phyloP scores from a whole-genome alignment of 441 rosid genomes.

The Adansonia gregorii region DNA sequence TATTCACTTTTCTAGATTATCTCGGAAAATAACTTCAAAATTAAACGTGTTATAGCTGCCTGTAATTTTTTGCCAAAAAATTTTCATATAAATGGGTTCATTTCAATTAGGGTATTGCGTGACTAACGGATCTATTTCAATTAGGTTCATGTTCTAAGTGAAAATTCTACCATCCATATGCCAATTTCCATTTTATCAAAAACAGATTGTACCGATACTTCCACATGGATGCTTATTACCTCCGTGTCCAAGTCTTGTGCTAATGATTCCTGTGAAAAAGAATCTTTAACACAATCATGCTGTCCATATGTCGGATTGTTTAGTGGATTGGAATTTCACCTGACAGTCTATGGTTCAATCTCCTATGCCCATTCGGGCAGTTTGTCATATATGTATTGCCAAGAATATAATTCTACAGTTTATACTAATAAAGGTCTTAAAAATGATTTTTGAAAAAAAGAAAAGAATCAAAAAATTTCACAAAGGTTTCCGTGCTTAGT shows the following conservation, averaged over 20 bases:
- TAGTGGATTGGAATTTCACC: neutral
- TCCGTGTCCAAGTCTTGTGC: neutral
- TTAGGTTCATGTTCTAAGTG: neutral
- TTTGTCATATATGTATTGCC: neutral
- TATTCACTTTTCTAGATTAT: neutral
- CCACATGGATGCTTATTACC: conserved; percentile 2
- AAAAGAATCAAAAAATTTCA: neutral
- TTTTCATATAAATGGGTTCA: neutral
- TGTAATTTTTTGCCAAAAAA: neutral
- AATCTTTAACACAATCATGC: neutral
- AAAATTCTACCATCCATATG: neutral
- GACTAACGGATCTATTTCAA: neutral
- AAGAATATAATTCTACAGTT: neutral
- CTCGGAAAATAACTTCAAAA: neutral
- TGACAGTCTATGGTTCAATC: neutral
- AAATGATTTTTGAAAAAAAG: neutral
- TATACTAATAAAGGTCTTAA: neutral
- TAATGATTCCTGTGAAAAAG: neutral
- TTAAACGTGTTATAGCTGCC: neutral
- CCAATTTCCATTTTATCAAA: neutral
- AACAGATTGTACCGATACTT: neutral
- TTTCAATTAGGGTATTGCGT: neutral
- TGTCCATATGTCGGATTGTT: neutral
- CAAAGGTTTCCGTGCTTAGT: neutral
- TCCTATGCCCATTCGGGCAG: neutral